Base-by-base conservation (phyloP, 345 rosid species). In the Salix dunnii region DNA sequence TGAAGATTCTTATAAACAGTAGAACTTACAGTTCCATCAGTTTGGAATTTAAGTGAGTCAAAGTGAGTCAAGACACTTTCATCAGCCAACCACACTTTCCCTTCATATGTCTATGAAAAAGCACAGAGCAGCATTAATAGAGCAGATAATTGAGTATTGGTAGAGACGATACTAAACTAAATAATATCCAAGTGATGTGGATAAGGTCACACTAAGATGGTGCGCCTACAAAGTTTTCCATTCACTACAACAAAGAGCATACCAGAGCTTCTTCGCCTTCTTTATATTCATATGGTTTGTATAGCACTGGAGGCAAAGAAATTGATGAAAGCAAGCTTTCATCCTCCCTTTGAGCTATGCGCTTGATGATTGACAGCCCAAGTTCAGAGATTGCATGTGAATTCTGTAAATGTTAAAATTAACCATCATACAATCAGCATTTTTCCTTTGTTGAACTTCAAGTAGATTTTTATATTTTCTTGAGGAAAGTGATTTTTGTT, bases 341-440 rank as follows among this genome's bases (percentile, higher is more conserved):
- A 27, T 77, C 81, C 62, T 85, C 94, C 83, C 84, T 88, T 74
- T 67, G 85, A 77, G 81, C 80, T 66, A 93, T 82, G 81, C 78
- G 86, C 85, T 88, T 90, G 80, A 79, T 82, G 55, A 91, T 85
- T 58, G 89, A 85, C 82, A 95, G 81, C 79, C 99, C 99, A 77
- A 96, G 92, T 79, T 91, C 99, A 86, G 91, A 89, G 71, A 96
- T 85, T 76, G 97, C 98, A 81, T 90, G 89, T 27, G 97, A 92
- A 77, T 88, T 96, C 99, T 96, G 98, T 71, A 68, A 77, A 86
- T 70, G 43, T 38, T 72, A 81, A 76, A 70, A 76, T 73, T 72
- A 51, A 69, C 58, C 76, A 3, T 49, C 14, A 80, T 81, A 68
- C 79, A 76, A 31, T 70, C 48, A 62, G 40, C 38, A 23, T 31